These are phyloP conservation scores for Tetracentron sinense DNA, from an alignment of 164 flowering plant species.

Conservation along the genomic window DNA sequence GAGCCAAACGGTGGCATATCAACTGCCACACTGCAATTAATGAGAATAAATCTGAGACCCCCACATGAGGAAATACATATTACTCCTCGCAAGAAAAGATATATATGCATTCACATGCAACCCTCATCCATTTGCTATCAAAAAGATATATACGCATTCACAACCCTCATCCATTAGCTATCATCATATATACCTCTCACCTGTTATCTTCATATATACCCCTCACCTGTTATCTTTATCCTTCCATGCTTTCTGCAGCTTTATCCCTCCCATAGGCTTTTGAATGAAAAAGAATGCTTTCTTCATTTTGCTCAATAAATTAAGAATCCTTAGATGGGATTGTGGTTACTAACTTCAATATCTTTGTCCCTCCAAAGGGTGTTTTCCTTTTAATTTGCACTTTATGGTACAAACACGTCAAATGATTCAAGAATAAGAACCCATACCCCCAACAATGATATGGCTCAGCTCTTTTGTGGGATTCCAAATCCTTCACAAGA, in stretches of 20 bases:
- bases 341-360: background rate
- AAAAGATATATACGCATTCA: too few species aligned
- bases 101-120: too few species aligned
- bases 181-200: background rate
- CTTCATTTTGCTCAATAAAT: conserved; percentile 1
- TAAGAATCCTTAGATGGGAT: conserved; percentile 4
- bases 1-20: too few species aligned
- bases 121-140: too few species aligned
- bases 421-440: conserved; percentile 24
- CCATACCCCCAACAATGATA: conserved; percentile 5
- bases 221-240: conserved; percentile 7
- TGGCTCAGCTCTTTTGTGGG: conserved; percentile 12
- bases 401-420: background rate
- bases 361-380: background rate
- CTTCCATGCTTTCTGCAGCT: conserved; percentile 11
- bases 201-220: too few species aligned
- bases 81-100: too few species aligned
- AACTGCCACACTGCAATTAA: too few species aligned
- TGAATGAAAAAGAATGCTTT: background rate
- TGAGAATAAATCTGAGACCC: too few species aligned
- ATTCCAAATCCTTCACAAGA: conserved; percentile 22
- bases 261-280: conserved; percentile 11
- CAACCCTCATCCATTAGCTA: background rate
- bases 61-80: too few species aligned
- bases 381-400: background rate